phyloP scores from a whole-genome alignment of 192 early-diverging fungal species.

The Coemansia sp. region DNA sequence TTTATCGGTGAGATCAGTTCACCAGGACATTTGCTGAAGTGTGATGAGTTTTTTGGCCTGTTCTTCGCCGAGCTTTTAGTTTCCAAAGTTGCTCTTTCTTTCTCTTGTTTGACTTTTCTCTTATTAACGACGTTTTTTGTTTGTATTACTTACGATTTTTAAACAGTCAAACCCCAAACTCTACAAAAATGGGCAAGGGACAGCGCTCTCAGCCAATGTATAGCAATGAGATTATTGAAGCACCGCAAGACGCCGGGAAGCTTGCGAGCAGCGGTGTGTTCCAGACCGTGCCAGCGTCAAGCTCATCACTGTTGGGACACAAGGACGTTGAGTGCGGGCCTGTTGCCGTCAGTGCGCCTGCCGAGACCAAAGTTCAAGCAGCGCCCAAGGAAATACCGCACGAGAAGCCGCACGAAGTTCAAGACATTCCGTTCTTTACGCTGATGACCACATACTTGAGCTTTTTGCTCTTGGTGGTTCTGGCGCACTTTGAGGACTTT shows the following conservation, averaged over 20 bases:
- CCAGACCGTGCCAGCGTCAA: background rate
- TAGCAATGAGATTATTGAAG: constrained; percentile 43
- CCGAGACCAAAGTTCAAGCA: background rate
- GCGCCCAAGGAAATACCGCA: background rate
- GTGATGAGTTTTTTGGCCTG: too few relatives aligned
- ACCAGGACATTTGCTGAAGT: too few relatives aligned
- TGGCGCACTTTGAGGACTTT: constrained; percentile 92
- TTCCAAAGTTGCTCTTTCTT: too few relatives aligned
- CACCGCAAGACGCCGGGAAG: constrained; percentile 21
- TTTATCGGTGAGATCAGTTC: too few relatives aligned
- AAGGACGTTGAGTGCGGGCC: constrained; percentile 5
- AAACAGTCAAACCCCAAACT: background rate
- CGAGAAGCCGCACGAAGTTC: constrained; percentile 17
- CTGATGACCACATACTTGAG: constrained; percentile 93
- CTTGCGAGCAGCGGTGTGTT: constrained; percentile 17
- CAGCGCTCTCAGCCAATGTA: constrained; percentile 35
- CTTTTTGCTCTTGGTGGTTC: constrained; percentile 88
- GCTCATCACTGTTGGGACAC: background rate
- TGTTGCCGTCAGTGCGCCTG: too few relatives aligned
- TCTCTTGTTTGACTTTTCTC: too few relatives aligned
- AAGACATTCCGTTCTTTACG: constrained; percentile 69
- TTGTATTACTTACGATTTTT: too few relatives aligned
- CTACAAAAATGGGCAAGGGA: constrained; percentile 42
- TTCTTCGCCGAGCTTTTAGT: too few relatives aligned
- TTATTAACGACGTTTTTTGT: too few relatives aligned